Base-by-base conservation (phyloP, 2,329 filamentous ascomycete genomes). In the Fusarium sororula region DNA sequence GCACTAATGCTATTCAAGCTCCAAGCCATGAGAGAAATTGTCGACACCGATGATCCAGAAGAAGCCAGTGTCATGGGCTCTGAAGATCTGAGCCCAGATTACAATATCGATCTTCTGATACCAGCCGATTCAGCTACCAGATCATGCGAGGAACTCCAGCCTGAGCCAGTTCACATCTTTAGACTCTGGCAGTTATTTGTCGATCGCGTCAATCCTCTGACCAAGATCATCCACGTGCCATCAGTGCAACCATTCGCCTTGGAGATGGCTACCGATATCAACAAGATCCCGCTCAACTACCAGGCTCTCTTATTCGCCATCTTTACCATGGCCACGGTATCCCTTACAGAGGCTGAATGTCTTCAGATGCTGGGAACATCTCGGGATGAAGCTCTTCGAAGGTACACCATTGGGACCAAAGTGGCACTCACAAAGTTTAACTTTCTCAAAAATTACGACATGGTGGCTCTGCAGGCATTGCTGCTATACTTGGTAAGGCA, bases 121-220 rank as follows among this genome's bases (percentile, higher is more conserved):
- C 75, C 79, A 10, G 82, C 83, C 38, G 84, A 85, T 59, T 78
- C 83, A 37, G 80, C 82, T 3, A 79, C 81, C 11, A 78, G 80
- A 30, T 84, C 80, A 50, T 75, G 84, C 20, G 84, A 87, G 59
- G 85, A 87, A 20, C 82, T 93, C 78, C 91, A 92, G 74, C 93
- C 93, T 0, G 84, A 89, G 9, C 88, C 90, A 0, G 86, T 89
- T 18, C 90, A 93, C 39, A 88, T 93, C 32, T 91, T 93, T 76
- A 87, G 87, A 57, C 85, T 96, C 10, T 96, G 93, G 93, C 91
- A 94, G 79, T 85, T 90, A 14, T 95, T 92, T 73, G 83, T 94
- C 11, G 90, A 94, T 55, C 91, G 93, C 69, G 90, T 95, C 63
- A 93, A 95, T 76, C 93, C 93, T 0, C 80, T 94, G 51, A 89